Evolutionary conservation across 495 filamentous ascomycete genomes (phyloP), one percentile per base, ranked within the genome.

Genomic region (Aspergillus haitiensis): DNA sequence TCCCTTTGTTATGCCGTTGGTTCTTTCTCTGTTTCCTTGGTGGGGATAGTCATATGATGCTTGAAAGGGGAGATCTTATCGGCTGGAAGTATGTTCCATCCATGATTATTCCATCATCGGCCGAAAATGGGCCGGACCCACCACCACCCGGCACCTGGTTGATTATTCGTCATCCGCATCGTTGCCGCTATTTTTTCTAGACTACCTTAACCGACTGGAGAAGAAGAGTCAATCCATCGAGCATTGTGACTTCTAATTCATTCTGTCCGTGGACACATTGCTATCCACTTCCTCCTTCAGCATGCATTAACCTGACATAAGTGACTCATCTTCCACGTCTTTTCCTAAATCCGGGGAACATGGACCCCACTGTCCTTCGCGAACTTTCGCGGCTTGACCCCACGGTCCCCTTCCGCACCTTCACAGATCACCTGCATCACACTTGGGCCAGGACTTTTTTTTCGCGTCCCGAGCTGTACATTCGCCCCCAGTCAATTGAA

Each of bases 381-480:
- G 84, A 88, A 73, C 74, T 86, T 51, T 75, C 78, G 31, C 78
- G 71, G 61, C 75, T 85, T 67, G 78, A 86, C 67, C 77, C 82
- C 60, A 69, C 71, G 52, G 70, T 92, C 31, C 87, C 91, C 32
- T 97, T 97, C 79, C 90, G 87, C 72, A 88, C 89, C 5, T 78
- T 81, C 50, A 72, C 77, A 56, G 74, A 82, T 34, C 84, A 97
- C 73, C 74, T 83, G 37, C 94, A 98, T 79, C 87, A 88, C 66
- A 98, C 95, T n/a, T 98, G 94, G 94, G 94, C 95, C 31, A 88
- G 86, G 69, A 98, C 94, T 40, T 94, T 92, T 76, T 86, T 86
- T 68, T 91, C 86, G 45, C 82, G 85, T 16, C 94, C 94, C 0
- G 92, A 97, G 74, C 84, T 97, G 58, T 97, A 91, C 73, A 82